phyloP scores from a whole-genome alignment of 805 yeast genomes.

The Kodamaea hsintzibuensis region DNA sequence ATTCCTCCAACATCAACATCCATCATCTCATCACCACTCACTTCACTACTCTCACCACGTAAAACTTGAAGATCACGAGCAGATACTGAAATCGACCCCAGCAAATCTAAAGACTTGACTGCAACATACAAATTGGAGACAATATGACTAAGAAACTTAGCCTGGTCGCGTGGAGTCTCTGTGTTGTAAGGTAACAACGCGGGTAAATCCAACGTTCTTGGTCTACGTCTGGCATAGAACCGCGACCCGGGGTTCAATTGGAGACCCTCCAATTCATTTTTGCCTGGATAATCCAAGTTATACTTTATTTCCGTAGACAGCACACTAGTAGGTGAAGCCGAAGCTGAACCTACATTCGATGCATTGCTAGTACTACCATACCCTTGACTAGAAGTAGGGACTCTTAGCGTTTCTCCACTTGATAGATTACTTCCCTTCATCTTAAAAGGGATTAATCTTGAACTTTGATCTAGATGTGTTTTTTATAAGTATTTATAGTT shows the following conservation, averaged over 20 bases:
- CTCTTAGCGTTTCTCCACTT: no score
- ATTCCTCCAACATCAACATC: background rate
- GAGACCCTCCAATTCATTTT: constrained; percentile 23
- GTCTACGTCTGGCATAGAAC: constrained; percentile 37
- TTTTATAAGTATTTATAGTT: no score
- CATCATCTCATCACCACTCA: background rate
- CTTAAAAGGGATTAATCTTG: no score
- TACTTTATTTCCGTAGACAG: constrained; percentile 28
- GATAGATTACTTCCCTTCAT: no score
- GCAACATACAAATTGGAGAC: constrained; percentile 79
- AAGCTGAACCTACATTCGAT: no score
- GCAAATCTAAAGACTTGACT: constrained; percentile 69
- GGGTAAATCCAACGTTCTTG: constrained; percentile 44
- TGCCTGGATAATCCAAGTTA: constrained; percentile 53
- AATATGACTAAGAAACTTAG: constrained; percentile 75
- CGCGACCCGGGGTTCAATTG: constrained; percentile 39
- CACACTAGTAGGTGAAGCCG: no score
- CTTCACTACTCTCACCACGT: constrained; percentile 24
- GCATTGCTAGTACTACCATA: no score
- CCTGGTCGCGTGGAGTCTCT: constrained; percentile 68
- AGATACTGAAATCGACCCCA: constrained; percentile 65
- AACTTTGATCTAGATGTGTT: no score
- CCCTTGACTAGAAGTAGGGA: no score
- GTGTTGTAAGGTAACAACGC: constrained; percentile 69
- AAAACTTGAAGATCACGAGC: constrained; percentile 63